Conservation (phyloP, 1,139 yeast genomes). For the Pichia sp. region DNA sequence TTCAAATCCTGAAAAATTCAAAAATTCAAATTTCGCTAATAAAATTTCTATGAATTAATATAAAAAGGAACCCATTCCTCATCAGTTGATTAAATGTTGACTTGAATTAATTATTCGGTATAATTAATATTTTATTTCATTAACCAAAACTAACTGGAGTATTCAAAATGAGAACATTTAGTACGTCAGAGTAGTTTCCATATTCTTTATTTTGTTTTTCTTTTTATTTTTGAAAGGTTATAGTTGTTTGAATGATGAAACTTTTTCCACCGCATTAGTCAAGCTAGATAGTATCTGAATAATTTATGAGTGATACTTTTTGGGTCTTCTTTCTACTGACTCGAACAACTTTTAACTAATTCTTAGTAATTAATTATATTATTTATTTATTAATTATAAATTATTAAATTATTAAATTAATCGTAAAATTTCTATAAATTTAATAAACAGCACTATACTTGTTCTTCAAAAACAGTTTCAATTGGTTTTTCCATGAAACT, state of each 20-base stretch:
- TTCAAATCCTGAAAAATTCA: no score
- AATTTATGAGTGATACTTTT: slow-evolving; percentile 27
- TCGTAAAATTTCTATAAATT: not conserved
- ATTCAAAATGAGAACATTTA: slow-evolving; percentile 1
- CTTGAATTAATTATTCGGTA: no score
- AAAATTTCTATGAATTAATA: no score
- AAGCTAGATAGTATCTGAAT: slow-evolving; percentile 35
- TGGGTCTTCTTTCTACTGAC: slow-evolving; percentile 31
- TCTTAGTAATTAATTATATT: no score
- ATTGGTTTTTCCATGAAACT: slow-evolving; percentile 95
- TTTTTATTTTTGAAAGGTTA: not conserved
- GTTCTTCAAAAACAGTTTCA: slow-evolving; percentile 94
- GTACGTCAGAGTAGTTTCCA: not conserved
- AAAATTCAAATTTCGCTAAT: no score
- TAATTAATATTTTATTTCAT: no score
- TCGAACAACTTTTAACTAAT: not conserved
- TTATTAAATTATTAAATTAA: no score
- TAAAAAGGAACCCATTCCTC: no score
- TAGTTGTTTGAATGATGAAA: slow-evolving; percentile 27
- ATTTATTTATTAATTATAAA: no score
- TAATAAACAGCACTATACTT: slow-evolving; percentile 36
- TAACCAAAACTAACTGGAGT: no score
- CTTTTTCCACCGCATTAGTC: slow-evolving; percentile 29
- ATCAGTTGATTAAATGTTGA: no score
- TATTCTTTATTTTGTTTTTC: not conserved